Base-by-base conservation (phyloP, 2,329 filamentous ascomycete species). In the Chaetomium strumarium region DNA sequence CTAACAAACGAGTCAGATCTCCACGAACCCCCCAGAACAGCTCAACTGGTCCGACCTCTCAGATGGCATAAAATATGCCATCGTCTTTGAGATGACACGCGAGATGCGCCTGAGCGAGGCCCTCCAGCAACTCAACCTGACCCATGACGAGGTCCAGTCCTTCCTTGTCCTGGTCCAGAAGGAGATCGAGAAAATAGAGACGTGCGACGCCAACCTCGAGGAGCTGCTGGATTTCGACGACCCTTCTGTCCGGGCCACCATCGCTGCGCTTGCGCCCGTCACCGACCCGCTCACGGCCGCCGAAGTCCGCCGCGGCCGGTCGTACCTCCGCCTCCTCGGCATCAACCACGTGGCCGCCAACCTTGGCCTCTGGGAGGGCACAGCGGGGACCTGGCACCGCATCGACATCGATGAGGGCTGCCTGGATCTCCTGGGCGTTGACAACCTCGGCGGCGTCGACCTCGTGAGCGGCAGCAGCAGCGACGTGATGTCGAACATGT, bases 51-150 rank as follows among this genome's bases (percentile, higher is more conserved):
- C 46, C 0, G 41, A 52, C 30, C 58, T 66, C 11, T 40, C 58
- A 5, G 44, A 58, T 16, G 52, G 54, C 16, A 55, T 61, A 46
- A 58, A 63, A 46, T 62, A 58, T 19, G 52, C 60, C 29, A 59
- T 64, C 42, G 16, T 61, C 14, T 44, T 51, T 17, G 58, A 62
- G 16, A 34, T 63, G 37, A 55, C 55, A 9, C 19, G 38, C 16
- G 39, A 43, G 12, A 34, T 45, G 12, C 55, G 56, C 11, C 54
- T 64, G 36, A 44, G 50, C 16, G 30, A 38, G 0, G 55, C 53
- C 16, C 38, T 50, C 10, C 49, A 45, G 2, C 7, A 13, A 0
- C 58, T 64, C 19, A 19, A 17, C n/a, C 55, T 63, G 33, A 38
- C 6, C 7, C 6, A 49, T 12, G 30, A 44, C n/a, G 56, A 64